A percentile compares a stretch with the other conserved stretches of the same genome.
phyloP scores from a whole-genome alignment of 2,329 filamentous ascomycete genomes.

The Alternaria sp. region DNA sequence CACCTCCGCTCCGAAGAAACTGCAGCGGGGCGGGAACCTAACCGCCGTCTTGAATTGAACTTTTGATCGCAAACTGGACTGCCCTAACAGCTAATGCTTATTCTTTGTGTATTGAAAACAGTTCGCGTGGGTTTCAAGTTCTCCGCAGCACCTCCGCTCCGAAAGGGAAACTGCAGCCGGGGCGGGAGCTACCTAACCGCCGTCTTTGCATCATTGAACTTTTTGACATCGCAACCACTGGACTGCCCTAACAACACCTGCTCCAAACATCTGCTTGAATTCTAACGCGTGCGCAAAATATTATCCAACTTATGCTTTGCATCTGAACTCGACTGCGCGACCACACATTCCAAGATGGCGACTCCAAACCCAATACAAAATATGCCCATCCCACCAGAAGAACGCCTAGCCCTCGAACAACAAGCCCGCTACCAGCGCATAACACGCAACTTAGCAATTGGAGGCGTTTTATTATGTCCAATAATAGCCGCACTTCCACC shows the following conservation, averaged over 20 bases:
- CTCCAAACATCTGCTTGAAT: neutral
- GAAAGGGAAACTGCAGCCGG: slow-evolving; percentile 41
- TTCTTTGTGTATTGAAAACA: neutral
- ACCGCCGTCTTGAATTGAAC: too few species aligned
- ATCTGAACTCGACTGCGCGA: neutral
- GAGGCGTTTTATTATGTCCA: slow-evolving; percentile 62
- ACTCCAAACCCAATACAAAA: slow-evolving; percentile 30
- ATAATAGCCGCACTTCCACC: slow-evolving; percentile 65
- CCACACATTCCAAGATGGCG: slow-evolving; percentile 31
- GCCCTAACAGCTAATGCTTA: too few species aligned
- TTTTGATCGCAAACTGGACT: too few species aligned
- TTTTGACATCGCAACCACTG: slow-evolving; percentile 24
- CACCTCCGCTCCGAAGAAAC: too few species aligned
- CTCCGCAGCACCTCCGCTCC: slow-evolving; percentile 19
- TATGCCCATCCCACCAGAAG: slow-evolving; percentile 44
- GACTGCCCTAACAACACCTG: neutral
- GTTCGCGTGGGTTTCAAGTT: neutral
- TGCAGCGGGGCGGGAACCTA: too few species aligned
- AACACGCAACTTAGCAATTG: slow-evolving; percentile 59
- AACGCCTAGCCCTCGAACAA: slow-evolving; percentile 47
- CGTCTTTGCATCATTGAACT: slow-evolving; percentile 44
- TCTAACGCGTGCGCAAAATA: neutral
- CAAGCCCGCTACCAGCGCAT: slow-evolving; percentile 41
- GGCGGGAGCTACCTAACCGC: slow-evolving; percentile 23
- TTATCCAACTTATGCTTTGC: neutral